Conservation (phyloP, 345 rosid species). For the Gossypium herbaceum region DNA sequence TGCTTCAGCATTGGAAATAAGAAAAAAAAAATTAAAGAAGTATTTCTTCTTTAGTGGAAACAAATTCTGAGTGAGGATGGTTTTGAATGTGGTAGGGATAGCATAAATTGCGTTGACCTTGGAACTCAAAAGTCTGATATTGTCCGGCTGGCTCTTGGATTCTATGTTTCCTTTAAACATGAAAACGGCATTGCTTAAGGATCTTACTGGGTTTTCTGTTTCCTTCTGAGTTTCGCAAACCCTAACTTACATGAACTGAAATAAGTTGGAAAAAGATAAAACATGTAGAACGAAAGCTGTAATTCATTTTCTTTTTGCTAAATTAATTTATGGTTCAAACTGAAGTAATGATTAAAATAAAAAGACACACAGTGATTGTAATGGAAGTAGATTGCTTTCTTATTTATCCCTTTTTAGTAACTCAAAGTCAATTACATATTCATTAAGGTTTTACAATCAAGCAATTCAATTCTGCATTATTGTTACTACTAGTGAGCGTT, state of each 20-base stretch:
- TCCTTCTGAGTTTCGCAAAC: background rate
- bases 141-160: constrained; percentile 18
- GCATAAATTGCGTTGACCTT: constrained; percentile 22
- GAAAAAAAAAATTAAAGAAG: too few relatives aligned
- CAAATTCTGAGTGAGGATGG: background rate
- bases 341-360: too few relatives aligned
- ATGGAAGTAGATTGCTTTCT: too few relatives aligned
- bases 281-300: background rate
- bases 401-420: too few relatives aligned
- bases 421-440: too few relatives aligned
- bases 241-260: background rate
- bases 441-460: too few relatives aligned
- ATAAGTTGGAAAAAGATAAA: background rate
- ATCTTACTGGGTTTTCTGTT: background rate
- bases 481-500: too few relatives aligned
- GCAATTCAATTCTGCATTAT: too few relatives aligned
- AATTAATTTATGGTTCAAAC: too few relatives aligned
- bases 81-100: background rate
- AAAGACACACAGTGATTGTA: too few relatives aligned
- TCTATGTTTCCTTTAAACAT: background rate
- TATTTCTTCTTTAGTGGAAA: constrained; percentile 6
- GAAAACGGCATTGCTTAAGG: constrained; percentile 17
- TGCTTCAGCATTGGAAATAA: constrained; percentile 5
- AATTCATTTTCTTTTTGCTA: too few relatives aligned
- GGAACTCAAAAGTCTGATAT: constrained; percentile 18